Evolutionary conservation across 192 early-diverging fungal species (phyloP), one percentile per base, ranked within the genome.

Genomic region (Coemansia sp.): DNA sequence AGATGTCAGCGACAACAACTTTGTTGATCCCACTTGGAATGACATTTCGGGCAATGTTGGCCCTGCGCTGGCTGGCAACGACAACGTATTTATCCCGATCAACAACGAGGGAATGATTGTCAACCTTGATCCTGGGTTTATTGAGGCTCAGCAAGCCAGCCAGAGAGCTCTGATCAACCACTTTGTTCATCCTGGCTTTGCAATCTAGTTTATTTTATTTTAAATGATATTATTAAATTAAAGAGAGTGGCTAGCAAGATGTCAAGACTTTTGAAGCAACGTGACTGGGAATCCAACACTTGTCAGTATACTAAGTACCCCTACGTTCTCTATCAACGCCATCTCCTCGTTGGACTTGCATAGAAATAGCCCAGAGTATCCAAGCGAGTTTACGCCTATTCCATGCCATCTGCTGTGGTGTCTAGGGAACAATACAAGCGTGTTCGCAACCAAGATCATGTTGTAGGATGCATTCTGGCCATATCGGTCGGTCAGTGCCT

Each of bases 321-420:
- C 88, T 13, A 64, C 50, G 7, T 41, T n/a, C 15, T 77, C 60
- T 39, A 88, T 54, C 12, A 80, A 38, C 16, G 74, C 77, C 49
- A 86, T 60, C 48, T 86, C 81, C 5, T 79, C 76, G 32, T 64
- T 75, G 2, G 74, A 66, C 65, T 89, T 90, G 64, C 74, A 79
- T 43, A 90, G 68, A 65, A 90, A 45, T 67, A 87, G 70, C 0
- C 89, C 89, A 8, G 87, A 88, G 75, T 86, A 86, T n/a, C 87
- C 89, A 15, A 91, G 83, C 13, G 86, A 86, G 67, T 91, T 91
- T 16, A 91, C 72, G 16, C 81, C 78, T 45, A 91, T 71, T 1
- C 73, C 74, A 3, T 64, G 58, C 82, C 68, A 77, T 68, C 53
- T 64, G 38, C 67, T 76, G 11, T 60, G 57, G 21, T 71, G 52